Base-by-base conservation (phyloP, 164 flowering plant species). In the Sedum album region DNA sequence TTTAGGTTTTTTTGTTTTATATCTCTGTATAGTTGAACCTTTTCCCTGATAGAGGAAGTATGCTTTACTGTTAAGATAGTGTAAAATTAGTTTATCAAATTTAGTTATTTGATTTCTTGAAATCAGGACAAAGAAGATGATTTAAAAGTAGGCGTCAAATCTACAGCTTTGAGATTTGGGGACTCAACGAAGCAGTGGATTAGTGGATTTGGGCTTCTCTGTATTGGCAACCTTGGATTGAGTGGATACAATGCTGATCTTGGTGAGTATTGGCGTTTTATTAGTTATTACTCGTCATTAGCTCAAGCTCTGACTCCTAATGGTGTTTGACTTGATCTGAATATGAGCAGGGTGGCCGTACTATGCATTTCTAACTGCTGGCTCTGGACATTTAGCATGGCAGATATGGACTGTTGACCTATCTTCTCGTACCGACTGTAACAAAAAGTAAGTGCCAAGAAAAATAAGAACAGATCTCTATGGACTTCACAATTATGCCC, bases 101-200 rank as follows among this genome's bases (percentile, higher is more conserved):
- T 7, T 44, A 13, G 15, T 44, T 1, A 44, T 44, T 17, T 13
- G 17, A 44, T 11, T 51, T 18, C 44, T 21, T 66, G 66, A 31
- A 6, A 79, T 69, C 82, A 95, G 99, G 99, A 95, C 71, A 95
- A 92, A 80, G 96, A 90, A 75, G 99, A 95, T 75, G 99, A 95
- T 74, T n/a, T 88, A 74, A 88, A 81, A 76, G 97, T 92, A 68
- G 97, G 99, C 66, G 94, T 95, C 53, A 95, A 88, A 81, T 95
- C 99, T 33, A 95, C 97, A 21, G 97, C 99, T 41, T 82, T 95
- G 82, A 85, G 91, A 78, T 90, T 95, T 81, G 97, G 96, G 31
- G 87, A 84, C 77, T 79, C 76, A 41, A 83, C 97, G 35, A 95
- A 83, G 84, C 70, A 75, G 66, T 95, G 99, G 97, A 68, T 86